Base-by-base conservation (phyloP, 352 stramenopile species). In the Phytopythium delawarense region DNA sequence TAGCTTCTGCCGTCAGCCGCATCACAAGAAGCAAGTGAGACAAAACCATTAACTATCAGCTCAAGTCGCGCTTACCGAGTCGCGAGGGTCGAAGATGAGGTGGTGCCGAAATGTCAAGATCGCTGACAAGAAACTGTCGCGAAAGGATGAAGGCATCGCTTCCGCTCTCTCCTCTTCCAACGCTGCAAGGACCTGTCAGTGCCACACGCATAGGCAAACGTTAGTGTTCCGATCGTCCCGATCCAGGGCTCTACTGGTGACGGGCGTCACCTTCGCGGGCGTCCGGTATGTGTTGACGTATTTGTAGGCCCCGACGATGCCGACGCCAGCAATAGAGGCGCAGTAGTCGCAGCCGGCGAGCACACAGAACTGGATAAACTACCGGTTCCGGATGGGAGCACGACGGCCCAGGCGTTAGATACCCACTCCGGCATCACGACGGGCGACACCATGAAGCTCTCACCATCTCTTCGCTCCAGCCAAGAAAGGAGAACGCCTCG, bases 321-420 rank as follows among this genome's bases (percentile, higher is more conserved):
- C 91, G 50, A 97, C 67, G 1, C 87, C 82, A 35, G 57, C 61
- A 15, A 97, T 59, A 0, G 82, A 89, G 6, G 83, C 72, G 51
- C 88, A 96, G 56, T 97, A 98, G 70, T 98, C 91, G 51, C 91
- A 97, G 8, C 91, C 91, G 61, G 78, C 78, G 2, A 98, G 71
- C 23, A 97, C 82, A 35, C 91, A 98, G 1, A 97, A 55, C 37
- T 88, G 69, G 44, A 94, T 65, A 62, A 94, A 92, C 84, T 93
- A 52, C 9, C 30, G 20, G 48, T 52, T 30, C n/a, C 56, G 37
- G 66, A 4, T 21, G 37, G 13, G 48, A 5, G 45, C 39, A 55
- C 30, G 44, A 30, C 54, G 25, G 0, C 16, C 11, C 45, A 32
- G 6, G 1, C 21, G 45, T 61, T 42, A 60, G 30, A 16, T 34